phyloP scores from a whole-genome alignment of 768 basidiomycete genomes.

The Suillus subluteus region DNA sequence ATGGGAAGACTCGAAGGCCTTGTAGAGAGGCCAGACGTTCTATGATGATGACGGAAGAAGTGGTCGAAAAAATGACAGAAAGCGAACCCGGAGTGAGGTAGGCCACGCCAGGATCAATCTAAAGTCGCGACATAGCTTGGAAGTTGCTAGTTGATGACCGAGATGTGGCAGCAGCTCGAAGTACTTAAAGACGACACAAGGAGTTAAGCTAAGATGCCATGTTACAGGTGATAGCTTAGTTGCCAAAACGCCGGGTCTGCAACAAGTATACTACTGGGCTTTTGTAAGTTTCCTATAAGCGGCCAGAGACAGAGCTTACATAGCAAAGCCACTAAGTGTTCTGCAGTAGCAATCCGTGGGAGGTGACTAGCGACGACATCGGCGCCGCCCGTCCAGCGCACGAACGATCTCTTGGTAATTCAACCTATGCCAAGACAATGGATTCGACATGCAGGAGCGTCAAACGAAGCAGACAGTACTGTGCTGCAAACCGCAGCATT shows the following conservation, averaged over 20 bases:
- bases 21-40: slow-evolving; percentile 13
- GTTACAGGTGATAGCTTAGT: not conserved
- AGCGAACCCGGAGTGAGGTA: slow-evolving; percentile 19
- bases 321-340: no score
- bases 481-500: not conserved
- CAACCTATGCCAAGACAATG: not conserved
- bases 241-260: not conserved
- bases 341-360: no score
- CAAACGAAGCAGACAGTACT: not conserved
- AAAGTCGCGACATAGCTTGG: not conserved
- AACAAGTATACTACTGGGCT: no score
- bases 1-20: slow-evolving; percentile 16
- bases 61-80: slow-evolving; percentile 11
- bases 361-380: no score
- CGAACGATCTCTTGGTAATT: not conserved
- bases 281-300: not conserved
- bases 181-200: not conserved
- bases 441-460: not conserved
- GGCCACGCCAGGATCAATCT: slow-evolving; percentile 25
- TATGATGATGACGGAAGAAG: slow-evolving; percentile 18
- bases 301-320: not conserved
- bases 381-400: no score
- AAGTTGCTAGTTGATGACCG: not conserved
- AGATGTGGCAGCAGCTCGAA: not conserved
- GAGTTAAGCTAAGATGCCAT: not conserved